A percentile compares a stretch with the other conserved stretches of the same genome.
Evolutionary conservation across 208 protist species (phyloP).

Genomic region (Trypanosoma cruzi): DNA sequence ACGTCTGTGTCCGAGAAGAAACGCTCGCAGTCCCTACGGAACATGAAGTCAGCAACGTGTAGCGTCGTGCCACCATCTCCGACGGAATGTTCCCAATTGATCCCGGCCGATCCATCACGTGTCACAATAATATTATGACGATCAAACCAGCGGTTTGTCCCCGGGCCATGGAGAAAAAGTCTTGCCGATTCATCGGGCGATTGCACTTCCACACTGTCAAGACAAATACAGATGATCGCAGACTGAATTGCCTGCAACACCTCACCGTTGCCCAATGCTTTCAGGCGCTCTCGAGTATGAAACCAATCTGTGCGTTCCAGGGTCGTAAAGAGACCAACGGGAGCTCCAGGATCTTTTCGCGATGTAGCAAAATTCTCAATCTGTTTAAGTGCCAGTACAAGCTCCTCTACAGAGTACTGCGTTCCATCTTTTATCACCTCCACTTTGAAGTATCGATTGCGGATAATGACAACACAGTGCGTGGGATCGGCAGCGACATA

Average conservation of each 20-base stretch:
- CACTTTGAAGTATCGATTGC: conserved; percentile 34
- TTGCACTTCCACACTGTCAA: conserved; percentile 27
- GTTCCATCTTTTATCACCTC: conserved; percentile 23
- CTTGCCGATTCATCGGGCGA: conserved; percentile 33
- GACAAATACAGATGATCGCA: conserved; percentile 39
- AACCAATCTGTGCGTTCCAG: conserved; percentile 38
- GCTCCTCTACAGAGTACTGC: conserved; percentile 26
- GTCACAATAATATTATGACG: conserved; percentile 51
- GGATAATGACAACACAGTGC: conserved; percentile 44
- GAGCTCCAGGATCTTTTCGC: conserved; percentile 21
- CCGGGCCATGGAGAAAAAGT: conserved; percentile 40
- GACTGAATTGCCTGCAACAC: conserved; percentile 41
- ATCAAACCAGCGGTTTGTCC: conserved; percentile 58
- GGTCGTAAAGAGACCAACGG: conserved; percentile 46
- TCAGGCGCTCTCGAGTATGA: conserved; percentile 32
- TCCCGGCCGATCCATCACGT: conserved; percentile 37
- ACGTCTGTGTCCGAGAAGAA: conserved; percentile 21
- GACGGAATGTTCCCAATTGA: conserved; percentile 51
- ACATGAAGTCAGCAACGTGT: conserved; percentile 45
- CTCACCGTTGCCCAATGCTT: conserved; percentile 29
- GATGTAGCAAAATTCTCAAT: conserved; percentile 25
- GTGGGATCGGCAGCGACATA: conserved; percentile 31
- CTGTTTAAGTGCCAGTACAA: conserved; percentile 19
- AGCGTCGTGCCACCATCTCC: conserved; percentile 47
- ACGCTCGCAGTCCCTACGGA: conserved; percentile 25